A percentile compares a stretch with the other conserved stretches of the same genome.
phyloP scores from a whole-genome alignment of 163 green algal species.

The Chloromonas sp. region DNA sequence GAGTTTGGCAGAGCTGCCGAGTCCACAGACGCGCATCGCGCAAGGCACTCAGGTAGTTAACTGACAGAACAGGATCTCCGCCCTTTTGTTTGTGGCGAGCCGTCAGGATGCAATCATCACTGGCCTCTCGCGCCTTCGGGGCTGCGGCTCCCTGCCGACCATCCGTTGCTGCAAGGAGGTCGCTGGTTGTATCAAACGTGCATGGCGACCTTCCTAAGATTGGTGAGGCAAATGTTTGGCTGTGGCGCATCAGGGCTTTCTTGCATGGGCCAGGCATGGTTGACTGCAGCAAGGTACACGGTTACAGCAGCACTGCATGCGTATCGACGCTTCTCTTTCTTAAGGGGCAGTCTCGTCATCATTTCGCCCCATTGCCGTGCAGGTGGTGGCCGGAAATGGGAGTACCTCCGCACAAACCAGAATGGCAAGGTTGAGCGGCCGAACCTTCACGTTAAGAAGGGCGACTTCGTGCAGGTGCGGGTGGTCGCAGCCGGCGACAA shows the following conservation, averaged over 20 bases:
- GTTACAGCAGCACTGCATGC: not conserved
- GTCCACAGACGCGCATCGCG: too few species aligned
- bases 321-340: too few species aligned
- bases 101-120: not conserved
- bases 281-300: not conserved
- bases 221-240: not conserved
- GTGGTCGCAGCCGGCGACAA: too few species aligned
- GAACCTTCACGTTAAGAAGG: conserved; percentile 84
- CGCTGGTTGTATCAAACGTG: not conserved
- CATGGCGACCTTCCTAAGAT: not conserved
- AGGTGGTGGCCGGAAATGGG: conserved; percentile 84
- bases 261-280: not conserved
- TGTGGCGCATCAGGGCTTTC: not conserved
- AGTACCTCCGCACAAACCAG: conserved; percentile 68
- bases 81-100: not conserved
- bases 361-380: not conserved
- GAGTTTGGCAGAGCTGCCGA: too few species aligned
- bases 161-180: not conserved
- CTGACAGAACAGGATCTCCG: too few species aligned
- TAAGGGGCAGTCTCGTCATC: too few species aligned
- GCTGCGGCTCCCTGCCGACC: not conserved
- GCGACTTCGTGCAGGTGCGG: conserved; percentile 78
- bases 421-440: conserved; percentile 77
- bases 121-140: not conserved
- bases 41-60: not conserved